Conservation (phyloP, 23 red algal genomes). For the Agarophyton chilense region DNA sequence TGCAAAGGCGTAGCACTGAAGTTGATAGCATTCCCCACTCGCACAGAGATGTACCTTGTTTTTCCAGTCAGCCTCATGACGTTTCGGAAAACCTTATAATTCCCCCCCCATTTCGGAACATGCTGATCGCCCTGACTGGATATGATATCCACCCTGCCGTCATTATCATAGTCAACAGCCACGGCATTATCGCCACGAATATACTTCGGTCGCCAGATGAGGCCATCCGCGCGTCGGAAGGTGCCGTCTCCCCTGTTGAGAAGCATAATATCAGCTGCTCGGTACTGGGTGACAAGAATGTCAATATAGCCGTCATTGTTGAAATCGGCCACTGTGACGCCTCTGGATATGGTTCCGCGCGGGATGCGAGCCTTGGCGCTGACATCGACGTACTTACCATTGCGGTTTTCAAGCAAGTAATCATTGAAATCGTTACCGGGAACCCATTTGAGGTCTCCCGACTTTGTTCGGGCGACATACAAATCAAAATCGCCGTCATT, state of each 20-base stretch:
- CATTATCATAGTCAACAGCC: conserved; percentile 57
- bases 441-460: conserved; percentile 39
- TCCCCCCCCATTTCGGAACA: conserved; percentile 1
- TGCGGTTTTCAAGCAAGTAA: conserved; percentile 33
- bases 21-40: conserved; percentile 43
- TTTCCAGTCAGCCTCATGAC: not conserved
- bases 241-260: conserved; percentile 45
- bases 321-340: conserved; percentile 70
- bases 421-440: conserved; percentile 16
- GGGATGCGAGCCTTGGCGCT: conserved; percentile 44
- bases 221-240: conserved; percentile 33
- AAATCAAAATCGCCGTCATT: conserved; percentile 67
- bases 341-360: conserved; percentile 10
- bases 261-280: conserved; percentile 21
- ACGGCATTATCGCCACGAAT: conserved; percentile 41
- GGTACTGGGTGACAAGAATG: conserved; percentile 52
- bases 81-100: conserved; percentile 42
- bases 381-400: conserved; percentile 37
- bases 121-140: conserved; percentile 39
- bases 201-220: not conserved
- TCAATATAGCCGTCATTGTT: conserved; percentile 71
- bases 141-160: conserved; percentile 61
- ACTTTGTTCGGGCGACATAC: conserved; percentile 45
- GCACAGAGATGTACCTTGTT: conserved; percentile 34
- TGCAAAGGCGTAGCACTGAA: conserved; percentile 50